Evolutionary conservation across 345 rosid genomes (phyloP).

Genomic region (Ceriops zippeliana): DNA sequence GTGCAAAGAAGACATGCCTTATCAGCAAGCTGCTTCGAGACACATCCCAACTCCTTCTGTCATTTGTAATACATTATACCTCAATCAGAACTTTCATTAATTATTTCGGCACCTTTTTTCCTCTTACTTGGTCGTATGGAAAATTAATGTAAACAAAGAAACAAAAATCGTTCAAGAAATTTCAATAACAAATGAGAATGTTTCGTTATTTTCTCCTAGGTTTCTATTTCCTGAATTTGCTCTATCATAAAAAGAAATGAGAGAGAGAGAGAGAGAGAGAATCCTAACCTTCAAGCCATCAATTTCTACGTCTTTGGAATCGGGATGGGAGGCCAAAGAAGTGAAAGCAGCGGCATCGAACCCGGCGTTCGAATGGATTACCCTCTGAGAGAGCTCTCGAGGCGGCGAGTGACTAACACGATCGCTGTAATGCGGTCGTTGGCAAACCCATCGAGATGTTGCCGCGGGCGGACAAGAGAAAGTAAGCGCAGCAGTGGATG

Average conservation of each 20-base stretch:
- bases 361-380: constrained; percentile 6
- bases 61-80: constrained; percentile 13
- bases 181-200: not conserved
- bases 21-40: constrained; percentile 42
- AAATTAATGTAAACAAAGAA: too few species aligned
- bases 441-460: too few species aligned
- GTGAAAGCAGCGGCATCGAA: not conserved
- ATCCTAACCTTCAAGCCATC: constrained; percentile 62
- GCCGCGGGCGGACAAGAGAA: too few species aligned
- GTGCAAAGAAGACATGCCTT: constrained; percentile 23
- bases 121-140: not conserved
- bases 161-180: not conserved
- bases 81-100: constrained; percentile 12
- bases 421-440: too few species aligned
- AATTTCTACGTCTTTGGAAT: constrained; percentile 27
- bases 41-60: constrained; percentile 64
- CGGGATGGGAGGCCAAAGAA: not conserved
- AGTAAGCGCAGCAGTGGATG: too few species aligned
- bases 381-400: constrained; percentile 62
- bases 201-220: too few species aligned
- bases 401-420: constrained; percentile 47
- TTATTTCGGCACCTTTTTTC: not conserved
- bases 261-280: not conserved
- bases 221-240: too few species aligned
- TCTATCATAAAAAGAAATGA: not conserved